These are phyloP conservation scores for Ophiocordyceps camponoti-saundersi DNA, from an alignment of 2,329 filamentous ascomycete genomes.

Conservation along the genomic window DNA sequence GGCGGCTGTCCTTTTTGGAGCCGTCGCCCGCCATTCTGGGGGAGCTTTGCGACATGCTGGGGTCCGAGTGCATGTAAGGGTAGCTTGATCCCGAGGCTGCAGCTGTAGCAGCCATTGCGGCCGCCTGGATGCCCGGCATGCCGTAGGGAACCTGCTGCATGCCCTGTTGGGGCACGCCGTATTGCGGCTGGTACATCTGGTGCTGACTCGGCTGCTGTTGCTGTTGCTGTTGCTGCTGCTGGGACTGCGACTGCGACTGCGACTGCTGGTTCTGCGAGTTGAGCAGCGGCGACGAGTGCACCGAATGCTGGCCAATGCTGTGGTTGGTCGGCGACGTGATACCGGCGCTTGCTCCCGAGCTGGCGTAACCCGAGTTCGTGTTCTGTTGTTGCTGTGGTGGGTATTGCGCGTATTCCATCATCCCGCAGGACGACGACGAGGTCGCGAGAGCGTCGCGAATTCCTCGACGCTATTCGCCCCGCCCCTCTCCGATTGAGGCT, in stretches of 20 bases:
- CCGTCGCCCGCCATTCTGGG: conserved; percentile 64
- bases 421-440: conserved; percentile 19
- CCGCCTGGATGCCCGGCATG: conserved; percentile 70
- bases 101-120: conserved; percentile 81
- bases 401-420: conserved; percentile 64
- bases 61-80: conserved; percentile 56
- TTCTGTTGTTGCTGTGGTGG: conserved; percentile 52
- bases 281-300: conserved; percentile 65
- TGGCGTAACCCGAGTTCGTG: conserved; percentile 48
- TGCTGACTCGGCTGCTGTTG: conserved; percentile 21
- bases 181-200: conserved; percentile 68
- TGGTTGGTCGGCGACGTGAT: conserved; percentile 61
- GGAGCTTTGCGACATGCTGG: conserved; percentile 51
- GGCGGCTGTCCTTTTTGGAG: conserved; percentile 52
- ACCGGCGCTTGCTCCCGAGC: conserved; percentile 33
- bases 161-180: conserved; percentile 53
- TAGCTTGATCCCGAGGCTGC: conserved; percentile 73
- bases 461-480: conserved; percentile 9
- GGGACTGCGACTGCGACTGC: conserved; percentile 19
- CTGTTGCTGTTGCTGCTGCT: conserved; percentile 12
- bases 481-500: conserved; percentile 1
- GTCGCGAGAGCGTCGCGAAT: conserved; percentile 5
- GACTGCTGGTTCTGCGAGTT: conserved; percentile 51
- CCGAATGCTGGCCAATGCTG: conserved; percentile 47
- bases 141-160: conserved; percentile 55